Percentiles rank a stretch among this genome's conserved stretches.
Evolutionary conservation across 1,284 basidiomycete species (phyloP).

Genomic region (Irpex sp.): DNA sequence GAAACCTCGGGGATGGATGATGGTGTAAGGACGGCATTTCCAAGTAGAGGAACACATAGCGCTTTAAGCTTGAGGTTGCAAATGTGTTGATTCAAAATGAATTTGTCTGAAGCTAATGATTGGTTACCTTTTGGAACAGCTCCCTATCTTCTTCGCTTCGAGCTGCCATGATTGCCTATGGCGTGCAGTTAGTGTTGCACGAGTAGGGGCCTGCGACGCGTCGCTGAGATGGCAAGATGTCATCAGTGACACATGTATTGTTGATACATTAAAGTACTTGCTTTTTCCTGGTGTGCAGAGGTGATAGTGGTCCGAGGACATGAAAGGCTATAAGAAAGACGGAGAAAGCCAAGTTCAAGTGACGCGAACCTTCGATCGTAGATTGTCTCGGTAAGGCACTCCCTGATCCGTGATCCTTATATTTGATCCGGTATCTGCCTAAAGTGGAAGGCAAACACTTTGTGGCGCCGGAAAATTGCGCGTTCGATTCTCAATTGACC

Average conservation of each 20-base stretch:
- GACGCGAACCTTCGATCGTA: too few relatives aligned
- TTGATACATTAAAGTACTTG: too few relatives aligned
- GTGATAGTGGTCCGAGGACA: too few relatives aligned
- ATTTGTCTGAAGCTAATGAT: neutral
- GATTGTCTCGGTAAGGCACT: too few relatives aligned
- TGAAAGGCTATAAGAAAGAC: too few relatives aligned
- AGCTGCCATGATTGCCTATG: neutral
- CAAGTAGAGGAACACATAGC: conserved; percentile 76
- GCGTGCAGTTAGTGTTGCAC: neutral
- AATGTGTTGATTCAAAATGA: neutral
- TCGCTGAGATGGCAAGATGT: too few relatives aligned
- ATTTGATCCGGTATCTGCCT: neutral
- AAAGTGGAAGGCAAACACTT: neutral
- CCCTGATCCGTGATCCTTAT: neutral
- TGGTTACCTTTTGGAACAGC: conserved; percentile 8
- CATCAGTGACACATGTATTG: too few relatives aligned
- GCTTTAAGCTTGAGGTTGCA: conserved; percentile 58
- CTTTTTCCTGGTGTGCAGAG: too few relatives aligned
- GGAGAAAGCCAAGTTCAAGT: neutral
- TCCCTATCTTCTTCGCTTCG: conserved; percentile 4
- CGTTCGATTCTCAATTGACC: neutral
- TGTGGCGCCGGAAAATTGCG: neutral
- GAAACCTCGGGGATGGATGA: conserved; percentile 46
- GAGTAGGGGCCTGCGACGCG: too few relatives aligned
- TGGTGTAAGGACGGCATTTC: conserved; percentile 56